These are phyloP conservation scores for Xylaria sp. DNA, from an alignment of 495 filamentous ascomycete species.

Conservation along the genomic window DNA sequence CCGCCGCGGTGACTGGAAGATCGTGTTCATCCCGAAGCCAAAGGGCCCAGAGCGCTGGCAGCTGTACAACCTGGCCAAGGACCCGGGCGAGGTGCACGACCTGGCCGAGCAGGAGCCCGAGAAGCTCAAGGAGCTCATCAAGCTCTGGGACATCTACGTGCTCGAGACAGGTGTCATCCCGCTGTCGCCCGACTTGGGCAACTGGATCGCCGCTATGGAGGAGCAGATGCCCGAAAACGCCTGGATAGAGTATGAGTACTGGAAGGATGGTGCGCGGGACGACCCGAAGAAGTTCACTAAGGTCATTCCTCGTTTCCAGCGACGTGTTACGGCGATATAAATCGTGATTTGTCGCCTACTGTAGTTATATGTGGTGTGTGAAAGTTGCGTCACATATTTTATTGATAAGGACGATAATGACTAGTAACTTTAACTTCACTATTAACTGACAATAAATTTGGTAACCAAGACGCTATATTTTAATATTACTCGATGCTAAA, in stretches of 20 bases:
- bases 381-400: too few species aligned
- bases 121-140: slow-evolving; percentile 44
- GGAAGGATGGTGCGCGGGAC: slow-evolving; percentile 66
- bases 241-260: slow-evolving; percentile 76
- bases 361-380: background rate
- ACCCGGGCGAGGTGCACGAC: slow-evolving; percentile 51
- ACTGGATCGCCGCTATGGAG: slow-evolving; percentile 64
- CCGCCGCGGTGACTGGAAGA: slow-evolving; percentile 51
- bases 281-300: slow-evolving; percentile 62
- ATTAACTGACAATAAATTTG: background rate
- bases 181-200: slow-evolving; percentile 44
- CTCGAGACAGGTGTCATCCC: slow-evolving; percentile 63
- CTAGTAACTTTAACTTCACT: background rate
- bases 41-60: slow-evolving; percentile 43
- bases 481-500: background rate
- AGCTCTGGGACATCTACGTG: slow-evolving; percentile 55
- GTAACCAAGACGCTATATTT: background rate
- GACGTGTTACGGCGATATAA: slow-evolving; percentile 53
- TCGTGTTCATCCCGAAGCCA: slow-evolving; percentile 45
- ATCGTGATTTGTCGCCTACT: background rate
- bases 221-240: slow-evolving; percentile 71
- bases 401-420: background rate
- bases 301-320: slow-evolving; percentile 58
- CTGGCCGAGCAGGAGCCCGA: slow-evolving; percentile 41
- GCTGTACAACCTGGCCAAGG: slow-evolving; percentile 47